phyloP scores from a whole-genome alignment of 106 monocot genomes.

The Acorus calamus region DNA sequence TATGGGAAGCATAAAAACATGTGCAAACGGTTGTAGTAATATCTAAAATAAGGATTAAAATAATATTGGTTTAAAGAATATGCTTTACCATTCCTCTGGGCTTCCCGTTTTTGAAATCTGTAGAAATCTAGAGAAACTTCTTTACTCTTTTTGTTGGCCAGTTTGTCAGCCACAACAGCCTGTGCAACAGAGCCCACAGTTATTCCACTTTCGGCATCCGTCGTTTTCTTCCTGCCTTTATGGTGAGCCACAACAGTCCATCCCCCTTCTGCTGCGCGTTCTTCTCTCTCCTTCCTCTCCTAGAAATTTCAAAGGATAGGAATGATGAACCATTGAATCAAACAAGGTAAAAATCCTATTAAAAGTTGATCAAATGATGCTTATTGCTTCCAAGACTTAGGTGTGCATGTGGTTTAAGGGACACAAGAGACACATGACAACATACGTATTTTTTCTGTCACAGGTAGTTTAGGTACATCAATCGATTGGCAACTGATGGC shows the following conservation, averaged over 20 bases:
- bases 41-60: too few relatives aligned
- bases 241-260: constrained; percentile 85
- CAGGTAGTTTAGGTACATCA: too few relatives aligned
- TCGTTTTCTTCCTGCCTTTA: constrained; percentile 92
- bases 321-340: neutral
- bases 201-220: constrained; percentile 75
- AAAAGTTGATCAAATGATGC: too few relatives aligned
- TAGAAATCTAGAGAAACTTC: constrained; percentile 68
- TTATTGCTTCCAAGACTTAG: too few relatives aligned
- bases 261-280: constrained; percentile 60
- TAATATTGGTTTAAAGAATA: too few relatives aligned
- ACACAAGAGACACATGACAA: too few relatives aligned
- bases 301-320: constrained; percentile 10
- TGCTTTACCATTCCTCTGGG: constrained; percentile 52
- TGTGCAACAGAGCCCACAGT: constrained; percentile 70
- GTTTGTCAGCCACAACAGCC: constrained; percentile 60
- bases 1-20: too few relatives aligned
- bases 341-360: neutral
- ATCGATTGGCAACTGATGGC: too few relatives aligned
- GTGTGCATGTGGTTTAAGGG: too few relatives aligned
- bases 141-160: constrained; percentile 65
- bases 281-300: constrained; percentile 79
- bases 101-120: constrained; percentile 72
- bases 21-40: too few relatives aligned
- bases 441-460: too few relatives aligned